Evolutionary conservation across 805 yeast genomes (phyloP).

Genomic region (Clavispora santaluciae): DNA sequence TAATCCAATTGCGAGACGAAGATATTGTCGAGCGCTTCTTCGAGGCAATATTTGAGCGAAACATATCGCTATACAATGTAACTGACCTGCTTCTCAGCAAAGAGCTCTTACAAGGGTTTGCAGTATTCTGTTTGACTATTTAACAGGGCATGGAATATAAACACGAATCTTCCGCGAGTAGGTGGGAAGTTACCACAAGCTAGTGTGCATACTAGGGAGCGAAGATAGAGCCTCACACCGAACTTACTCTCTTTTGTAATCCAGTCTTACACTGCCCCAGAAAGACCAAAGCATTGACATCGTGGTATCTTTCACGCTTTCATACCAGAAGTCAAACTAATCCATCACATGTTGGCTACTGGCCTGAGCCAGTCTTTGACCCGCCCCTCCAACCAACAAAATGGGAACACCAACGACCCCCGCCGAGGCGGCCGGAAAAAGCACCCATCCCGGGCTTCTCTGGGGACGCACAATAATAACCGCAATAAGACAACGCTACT

Average conservation of each 20-base stretch:
- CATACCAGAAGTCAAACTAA: neutral
- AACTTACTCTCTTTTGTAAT: neutral
- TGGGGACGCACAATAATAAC: neutral
- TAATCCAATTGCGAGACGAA: slow-evolving; percentile 51
- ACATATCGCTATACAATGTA: slow-evolving; percentile 33
- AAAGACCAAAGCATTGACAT: neutral
- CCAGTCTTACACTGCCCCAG: neutral
- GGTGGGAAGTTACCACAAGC: no score
- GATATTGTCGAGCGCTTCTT: slow-evolving; percentile 47
- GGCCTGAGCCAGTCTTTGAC: neutral
- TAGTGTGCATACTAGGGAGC: neutral
- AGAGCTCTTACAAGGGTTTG: slow-evolving; percentile 39
- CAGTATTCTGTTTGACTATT: slow-evolving; percentile 32
- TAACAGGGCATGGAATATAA: no score
- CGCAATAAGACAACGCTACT: neutral
- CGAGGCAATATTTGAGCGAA: slow-evolving; percentile 21
- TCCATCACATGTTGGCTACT: neutral
- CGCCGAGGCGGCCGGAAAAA: neutral
- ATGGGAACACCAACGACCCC: neutral
- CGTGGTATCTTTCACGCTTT: neutral
- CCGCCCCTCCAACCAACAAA: neutral
- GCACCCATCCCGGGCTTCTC: neutral
- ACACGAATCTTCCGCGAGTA: no score
- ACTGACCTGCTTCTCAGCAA: slow-evolving; percentile 25
- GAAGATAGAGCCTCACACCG: neutral